These are phyloP conservation scores for Hypoxylon trugodes DNA, from an alignment of 495 filamentous ascomycete species.

Conservation along the genomic window DNA sequence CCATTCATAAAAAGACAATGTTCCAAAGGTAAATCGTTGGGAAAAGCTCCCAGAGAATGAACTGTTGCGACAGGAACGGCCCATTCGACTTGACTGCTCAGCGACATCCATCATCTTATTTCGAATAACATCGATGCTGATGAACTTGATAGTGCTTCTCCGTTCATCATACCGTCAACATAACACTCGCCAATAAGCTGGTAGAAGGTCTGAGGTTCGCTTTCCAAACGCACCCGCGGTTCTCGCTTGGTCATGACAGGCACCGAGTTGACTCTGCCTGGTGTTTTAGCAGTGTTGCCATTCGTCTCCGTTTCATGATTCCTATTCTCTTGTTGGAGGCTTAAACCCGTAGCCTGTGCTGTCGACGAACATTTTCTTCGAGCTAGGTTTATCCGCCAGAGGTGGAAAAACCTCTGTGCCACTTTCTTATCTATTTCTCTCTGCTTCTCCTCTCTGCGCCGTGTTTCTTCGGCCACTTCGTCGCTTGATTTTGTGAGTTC, in stretches of 20 bases:
- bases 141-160: slow-evolving; percentile 7
- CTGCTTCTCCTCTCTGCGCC: slow-evolving; percentile 5
- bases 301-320: too few species aligned
- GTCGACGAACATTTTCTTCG: not conserved
- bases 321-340: slow-evolving; percentile 7
- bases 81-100: too few species aligned
- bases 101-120: slow-evolving; percentile 7
- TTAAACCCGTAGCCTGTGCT: not conserved
- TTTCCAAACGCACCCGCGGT: not conserved
- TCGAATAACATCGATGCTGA: slow-evolving; percentile 16
- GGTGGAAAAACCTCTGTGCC: not conserved
- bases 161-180: slow-evolving; percentile 25
- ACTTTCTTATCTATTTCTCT: not conserved
- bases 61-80: too few species aligned
- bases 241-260: not conserved
- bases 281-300: not conserved
- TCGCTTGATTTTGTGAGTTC: slow-evolving; percentile 1
- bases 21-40: too few species aligned
- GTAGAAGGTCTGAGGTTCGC: slow-evolving; percentile 15
- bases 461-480: slow-evolving; percentile 1
- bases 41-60: too few species aligned
- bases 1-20: too few species aligned
- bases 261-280: not conserved
- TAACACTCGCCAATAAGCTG: slow-evolving; percentile 28
- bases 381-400: not conserved